Base-by-base conservation (phyloP, 768 basidiomycete genomes). In the Crepidotus variabilis region DNA sequence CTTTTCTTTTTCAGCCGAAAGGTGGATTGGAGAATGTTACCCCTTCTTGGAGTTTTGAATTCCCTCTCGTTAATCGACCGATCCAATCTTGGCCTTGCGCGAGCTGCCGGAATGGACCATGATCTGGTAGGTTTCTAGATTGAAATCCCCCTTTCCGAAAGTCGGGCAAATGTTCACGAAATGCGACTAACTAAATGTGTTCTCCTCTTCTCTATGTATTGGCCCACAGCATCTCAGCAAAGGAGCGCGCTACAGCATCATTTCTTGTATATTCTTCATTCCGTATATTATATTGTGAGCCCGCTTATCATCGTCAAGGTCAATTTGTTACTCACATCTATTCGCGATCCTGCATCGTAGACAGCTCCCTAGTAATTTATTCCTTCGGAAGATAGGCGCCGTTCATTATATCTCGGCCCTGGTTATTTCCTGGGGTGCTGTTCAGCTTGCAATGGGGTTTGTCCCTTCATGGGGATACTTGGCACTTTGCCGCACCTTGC, bases 231-330 rank as follows among this genome's bases (percentile, higher is more conserved):
- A 68, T 49, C 61, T 80, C 48, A 63, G 59, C 22, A 56, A 72
- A 50, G 77, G 77, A 35, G 58, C 67, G 35, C 75, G 78, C 21
- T 80, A 75, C 65, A 78, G 75, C 63, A 72, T 79, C 59, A 69
- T 77, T n/a, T 71, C 76, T 34, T 73, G 71, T 35, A 59, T 78
- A 28, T 80, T 77, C 59, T 79, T 80, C 61, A 58, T 78, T 13
- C 79, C 79, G n/a, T 78, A 78, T 59, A 75, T 77, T 50, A 51
- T 79, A 21, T 67, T 78, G 79, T 79, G 53, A 56, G 77, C 69
- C 22, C n/a, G 2, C 22, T 33, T 33, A 16, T 10, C 22, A 60
- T 23, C 28, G 51, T 61, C 39, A 46, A 32, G 18, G n/a, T 51
- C 4, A 28, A 21, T 28, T 23, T 20, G n/a, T 20, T 48, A n/a